phyloP scores from a whole-genome alignment of 176 grass and related monocot species.

The Themeda triandra region DNA sequence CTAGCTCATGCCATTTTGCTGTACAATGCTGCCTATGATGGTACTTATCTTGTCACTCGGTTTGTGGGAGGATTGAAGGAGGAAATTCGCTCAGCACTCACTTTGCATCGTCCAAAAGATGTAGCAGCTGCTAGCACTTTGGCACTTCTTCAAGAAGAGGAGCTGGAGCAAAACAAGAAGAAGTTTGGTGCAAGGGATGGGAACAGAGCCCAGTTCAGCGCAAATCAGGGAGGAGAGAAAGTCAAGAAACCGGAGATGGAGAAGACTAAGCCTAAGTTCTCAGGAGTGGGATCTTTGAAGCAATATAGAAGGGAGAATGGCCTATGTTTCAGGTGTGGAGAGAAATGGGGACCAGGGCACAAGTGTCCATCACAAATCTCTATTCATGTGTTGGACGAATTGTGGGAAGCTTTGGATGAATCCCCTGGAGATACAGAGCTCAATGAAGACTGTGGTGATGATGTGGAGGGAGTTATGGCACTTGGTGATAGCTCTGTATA shows the following conservation, averaged over 20 bases:
- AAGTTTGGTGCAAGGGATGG: rapidly evolving
- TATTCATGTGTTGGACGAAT: background rate
- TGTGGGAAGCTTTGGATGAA: background rate
- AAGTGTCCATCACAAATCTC: background rate
- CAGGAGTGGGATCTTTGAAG: rapidly evolving
- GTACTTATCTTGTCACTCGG: background rate
- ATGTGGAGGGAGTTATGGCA: no score
- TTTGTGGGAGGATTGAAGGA: background rate
- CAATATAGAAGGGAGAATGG: background rate
- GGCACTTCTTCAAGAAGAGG: background rate
- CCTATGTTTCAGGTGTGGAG: background rate
- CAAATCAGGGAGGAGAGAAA: rapidly evolving
- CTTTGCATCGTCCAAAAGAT: background rate
- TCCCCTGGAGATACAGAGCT: no score
- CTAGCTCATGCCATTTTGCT: rapidly evolving
- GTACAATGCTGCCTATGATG: background rate
- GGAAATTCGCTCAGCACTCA: rapidly evolving
- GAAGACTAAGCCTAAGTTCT: rapidly evolving
- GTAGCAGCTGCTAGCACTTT: background rate
- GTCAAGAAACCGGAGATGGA: rapidly evolving
- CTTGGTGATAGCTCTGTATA: rapidly evolving
- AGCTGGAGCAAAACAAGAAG: background rate
- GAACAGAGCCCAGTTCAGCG: rapidly evolving
- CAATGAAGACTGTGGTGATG: no score
- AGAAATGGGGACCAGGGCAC: background rate